Conservation (phyloP, 495 filamentous ascomycete species). For the Lophium mytilinum region DNA sequence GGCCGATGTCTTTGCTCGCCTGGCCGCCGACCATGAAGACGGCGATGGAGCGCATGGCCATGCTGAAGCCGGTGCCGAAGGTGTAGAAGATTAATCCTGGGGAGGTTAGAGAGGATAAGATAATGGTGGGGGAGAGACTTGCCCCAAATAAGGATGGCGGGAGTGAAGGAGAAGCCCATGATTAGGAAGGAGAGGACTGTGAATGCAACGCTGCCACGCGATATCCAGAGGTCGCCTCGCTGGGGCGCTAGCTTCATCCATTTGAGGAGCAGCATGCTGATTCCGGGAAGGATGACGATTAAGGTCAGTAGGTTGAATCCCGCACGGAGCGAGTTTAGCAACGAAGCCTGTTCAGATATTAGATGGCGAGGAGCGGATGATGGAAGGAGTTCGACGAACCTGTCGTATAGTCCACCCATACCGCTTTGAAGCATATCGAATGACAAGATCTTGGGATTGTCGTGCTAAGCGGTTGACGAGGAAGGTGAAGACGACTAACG, state of each 20-base stretch:
- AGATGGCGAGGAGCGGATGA: neutral
- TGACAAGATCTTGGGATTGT: slow-evolving; percentile 28
- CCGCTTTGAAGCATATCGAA: slow-evolving; percentile 40
- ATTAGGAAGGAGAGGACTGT: slow-evolving; percentile 29
- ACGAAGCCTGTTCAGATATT: slow-evolving; percentile 28
- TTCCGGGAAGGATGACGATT: slow-evolving; percentile 30
- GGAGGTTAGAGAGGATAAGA: neutral
- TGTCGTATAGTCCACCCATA: slow-evolving; percentile 37
- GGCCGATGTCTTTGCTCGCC: slow-evolving; percentile 31
- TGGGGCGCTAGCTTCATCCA: slow-evolving; percentile 29
- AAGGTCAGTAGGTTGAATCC: slow-evolving; percentile 31
- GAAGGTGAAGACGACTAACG: slow-evolving; percentile 29
- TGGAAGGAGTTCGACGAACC: slow-evolving; percentile 19
- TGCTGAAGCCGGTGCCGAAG: slow-evolving; percentile 30
- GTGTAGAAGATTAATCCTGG: slow-evolving; percentile 32
- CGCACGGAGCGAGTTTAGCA: slow-evolving; percentile 37
- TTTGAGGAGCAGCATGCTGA: slow-evolving; percentile 23
- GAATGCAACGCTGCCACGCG: slow-evolving; percentile 29
- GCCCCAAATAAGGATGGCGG: slow-evolving; percentile 30
- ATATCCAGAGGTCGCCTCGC: slow-evolving; percentile 30
- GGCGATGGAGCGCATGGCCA: slow-evolving; percentile 32
- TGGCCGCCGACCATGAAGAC: slow-evolving; percentile 33
- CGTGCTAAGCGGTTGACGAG: slow-evolving; percentile 31
- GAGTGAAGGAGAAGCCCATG: slow-evolving; percentile 30
- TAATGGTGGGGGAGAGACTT: neutral